Evolutionary conservation across 441 rosid genomes (phyloP).

Genomic region (Raphanus hybrid): DNA sequence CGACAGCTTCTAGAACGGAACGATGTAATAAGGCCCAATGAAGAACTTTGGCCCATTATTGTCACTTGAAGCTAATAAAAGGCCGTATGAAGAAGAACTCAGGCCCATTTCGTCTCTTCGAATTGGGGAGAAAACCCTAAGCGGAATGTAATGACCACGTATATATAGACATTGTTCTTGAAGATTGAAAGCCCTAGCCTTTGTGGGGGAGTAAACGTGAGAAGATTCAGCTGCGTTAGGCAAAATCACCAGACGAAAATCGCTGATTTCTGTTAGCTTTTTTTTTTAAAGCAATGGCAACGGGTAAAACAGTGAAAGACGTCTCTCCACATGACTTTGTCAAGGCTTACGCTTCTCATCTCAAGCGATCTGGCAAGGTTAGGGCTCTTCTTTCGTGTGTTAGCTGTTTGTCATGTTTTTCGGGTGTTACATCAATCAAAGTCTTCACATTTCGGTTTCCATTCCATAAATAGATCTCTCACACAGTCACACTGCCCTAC

Average conservation of each 20-base stretch:
- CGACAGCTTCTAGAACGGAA: not conserved
- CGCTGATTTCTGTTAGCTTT: not conserved
- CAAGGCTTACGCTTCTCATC: conserved; percentile 47
- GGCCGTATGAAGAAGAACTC: not conserved
- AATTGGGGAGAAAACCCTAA: conserved; percentile 40
- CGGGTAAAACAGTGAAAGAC: conserved; percentile 45
- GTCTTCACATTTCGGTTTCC: not conserved
- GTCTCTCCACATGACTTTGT: conserved; percentile 50
- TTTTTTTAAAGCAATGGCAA: conserved; percentile 28
- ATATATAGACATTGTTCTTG: conserved; percentile 14
- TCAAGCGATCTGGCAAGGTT: conserved; percentile 53
- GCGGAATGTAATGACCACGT: not conserved
- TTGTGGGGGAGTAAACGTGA: conserved; percentile 1
- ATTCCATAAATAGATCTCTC: not conserved
- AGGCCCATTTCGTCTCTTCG: conserved; percentile 12
- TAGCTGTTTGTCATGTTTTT: not conserved
- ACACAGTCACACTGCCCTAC: not conserved
- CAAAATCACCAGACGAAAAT: conserved; percentile 15
- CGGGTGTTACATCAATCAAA: not conserved
- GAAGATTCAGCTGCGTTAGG: not conserved
- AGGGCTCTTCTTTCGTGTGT: not conserved
- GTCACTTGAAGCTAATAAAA: not conserved
- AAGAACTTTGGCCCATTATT: not conserved
- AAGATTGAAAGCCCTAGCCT: conserved; percentile 34
- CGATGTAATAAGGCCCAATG: not conserved